Conservation (phyloP, 768 basidiomycete genomes). For the Termitomyces heimii region DNA sequence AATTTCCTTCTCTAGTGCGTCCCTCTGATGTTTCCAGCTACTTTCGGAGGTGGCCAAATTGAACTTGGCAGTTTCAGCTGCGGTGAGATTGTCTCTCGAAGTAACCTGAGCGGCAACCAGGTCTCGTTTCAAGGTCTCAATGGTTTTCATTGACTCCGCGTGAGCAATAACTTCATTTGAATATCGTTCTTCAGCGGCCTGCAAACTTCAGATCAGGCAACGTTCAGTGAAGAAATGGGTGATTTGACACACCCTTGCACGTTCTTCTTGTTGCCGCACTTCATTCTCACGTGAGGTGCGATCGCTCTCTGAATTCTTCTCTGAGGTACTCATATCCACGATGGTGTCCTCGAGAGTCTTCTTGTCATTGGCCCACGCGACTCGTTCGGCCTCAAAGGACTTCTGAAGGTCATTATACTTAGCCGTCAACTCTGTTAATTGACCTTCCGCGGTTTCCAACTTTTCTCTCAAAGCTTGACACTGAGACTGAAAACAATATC, state of each 20-base stretch:
- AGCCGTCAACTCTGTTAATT: conserved; percentile 40
- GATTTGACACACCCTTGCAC: conserved; percentile 48
- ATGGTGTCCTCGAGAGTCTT: conserved; percentile 79
- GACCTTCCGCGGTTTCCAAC: conserved; percentile 46
- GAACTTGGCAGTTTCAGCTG: conserved; percentile 68
- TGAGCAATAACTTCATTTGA: conserved; percentile 78
- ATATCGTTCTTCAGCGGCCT: conserved; percentile 79
- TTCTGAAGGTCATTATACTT: conserved; percentile 57
- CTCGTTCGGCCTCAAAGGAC: conserved; percentile 62
- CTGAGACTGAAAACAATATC: conserved; percentile 44
- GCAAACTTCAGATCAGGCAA: not conserved
- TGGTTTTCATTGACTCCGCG: conserved; percentile 75
- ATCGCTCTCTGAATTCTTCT: conserved; percentile 59
- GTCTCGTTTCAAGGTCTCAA: conserved; percentile 60
- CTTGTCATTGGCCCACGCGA: conserved; percentile 73
- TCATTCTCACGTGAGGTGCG: conserved; percentile 59
- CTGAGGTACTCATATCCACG: conserved; percentile 71
- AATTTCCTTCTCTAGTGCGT: conserved; percentile 73
- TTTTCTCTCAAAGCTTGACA: conserved; percentile 57
- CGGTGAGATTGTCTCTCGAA: conserved; percentile 52
- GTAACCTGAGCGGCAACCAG: conserved; percentile 44
- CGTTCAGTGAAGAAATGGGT: not conserved
- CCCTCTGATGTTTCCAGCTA: conserved; percentile 80
- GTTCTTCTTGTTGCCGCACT: conserved; percentile 60
- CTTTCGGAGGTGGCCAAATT: conserved; percentile 66